phyloP scores from a whole-genome alignment of 2,329 filamentous ascomycete genomes.

The Parasarocladium wereldwijsianum region DNA sequence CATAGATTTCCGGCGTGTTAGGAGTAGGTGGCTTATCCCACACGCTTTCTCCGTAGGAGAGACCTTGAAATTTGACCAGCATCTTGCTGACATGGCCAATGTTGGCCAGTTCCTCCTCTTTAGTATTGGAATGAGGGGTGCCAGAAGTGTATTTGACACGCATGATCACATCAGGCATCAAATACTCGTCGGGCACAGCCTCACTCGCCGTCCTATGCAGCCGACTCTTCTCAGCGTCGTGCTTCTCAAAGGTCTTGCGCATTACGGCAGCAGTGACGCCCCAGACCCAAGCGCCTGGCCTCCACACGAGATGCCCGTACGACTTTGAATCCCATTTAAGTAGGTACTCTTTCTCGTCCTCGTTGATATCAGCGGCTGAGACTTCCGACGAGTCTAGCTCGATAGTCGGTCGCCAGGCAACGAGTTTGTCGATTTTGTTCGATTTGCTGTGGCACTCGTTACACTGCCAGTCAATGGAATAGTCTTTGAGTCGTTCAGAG shows the following conservation, averaged over 20 bases:
- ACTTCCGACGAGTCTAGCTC: constrained; percentile 4
- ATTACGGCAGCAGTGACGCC: constrained; percentile 49
- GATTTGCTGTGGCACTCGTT: constrained; percentile 54
- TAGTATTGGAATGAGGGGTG: constrained; percentile 37
- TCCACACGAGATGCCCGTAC: constrained; percentile 74
- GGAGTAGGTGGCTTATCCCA: constrained; percentile 65
- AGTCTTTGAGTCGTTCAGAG: constrained; percentile 51
- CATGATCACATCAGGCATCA: constrained; percentile 81
- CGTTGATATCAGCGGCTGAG: constrained; percentile 26
- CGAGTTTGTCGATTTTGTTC: constrained; percentile 58
- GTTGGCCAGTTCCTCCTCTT: constrained; percentile 55
- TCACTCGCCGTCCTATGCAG: constrained; percentile 56
- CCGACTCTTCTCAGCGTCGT: constrained; percentile 41
- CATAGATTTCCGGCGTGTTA: constrained; percentile 45
- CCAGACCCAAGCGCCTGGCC: constrained; percentile 79
- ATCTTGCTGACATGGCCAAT: constrained; percentile 60
- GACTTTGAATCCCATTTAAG: constrained; percentile 75
- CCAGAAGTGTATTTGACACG: constrained; percentile 45
- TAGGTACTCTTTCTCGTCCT: constrained; percentile 77
- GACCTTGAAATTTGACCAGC: constrained; percentile 81
- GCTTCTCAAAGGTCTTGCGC: constrained; percentile 64
- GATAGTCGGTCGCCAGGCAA: constrained; percentile 67
- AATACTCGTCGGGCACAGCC: constrained; percentile 75
- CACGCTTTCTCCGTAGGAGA: constrained; percentile 79
- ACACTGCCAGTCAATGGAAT: constrained; percentile 64